phyloP scores from a whole-genome alignment of 2,329 filamentous ascomycete genomes.

The Xylaria sp. region DNA sequence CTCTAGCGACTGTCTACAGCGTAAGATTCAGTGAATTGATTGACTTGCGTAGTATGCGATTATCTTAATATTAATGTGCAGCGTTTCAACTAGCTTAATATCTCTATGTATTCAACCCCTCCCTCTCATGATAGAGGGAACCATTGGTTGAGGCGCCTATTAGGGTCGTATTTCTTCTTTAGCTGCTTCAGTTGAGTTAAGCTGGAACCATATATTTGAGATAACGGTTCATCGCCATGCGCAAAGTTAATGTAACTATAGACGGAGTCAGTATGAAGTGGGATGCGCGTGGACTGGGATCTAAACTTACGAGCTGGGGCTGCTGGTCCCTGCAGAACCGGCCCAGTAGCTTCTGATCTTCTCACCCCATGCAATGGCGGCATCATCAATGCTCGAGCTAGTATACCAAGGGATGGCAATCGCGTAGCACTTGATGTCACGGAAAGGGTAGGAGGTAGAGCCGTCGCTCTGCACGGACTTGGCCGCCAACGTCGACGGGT shows the following conservation, averaged over 20 bases:
- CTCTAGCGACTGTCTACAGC: background rate
- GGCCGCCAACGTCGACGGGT: slow-evolving; percentile 50
- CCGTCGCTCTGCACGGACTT: slow-evolving; percentile 30
- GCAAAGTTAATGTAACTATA: slow-evolving; percentile 51
- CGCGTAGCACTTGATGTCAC: slow-evolving; percentile 52
- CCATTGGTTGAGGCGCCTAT: slow-evolving; percentile 48
- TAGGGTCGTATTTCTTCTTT: slow-evolving; percentile 48
- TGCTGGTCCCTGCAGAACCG: slow-evolving; percentile 35
- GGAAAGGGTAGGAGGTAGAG: slow-evolving; percentile 45
- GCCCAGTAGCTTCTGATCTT: slow-evolving; percentile 49
- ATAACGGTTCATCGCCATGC: slow-evolving; percentile 48
- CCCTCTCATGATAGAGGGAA: slow-evolving; percentile 37
- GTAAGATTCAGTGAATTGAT: background rate
- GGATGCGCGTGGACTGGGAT: background rate
- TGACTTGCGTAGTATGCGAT: background rate
- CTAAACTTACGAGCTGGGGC: slow-evolving; percentile 40
- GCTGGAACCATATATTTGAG: slow-evolving; percentile 43
- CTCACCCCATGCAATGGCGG: slow-evolving; percentile 51
- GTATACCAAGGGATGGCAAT: slow-evolving; percentile 56
- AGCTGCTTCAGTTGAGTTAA: slow-evolving; percentile 44
- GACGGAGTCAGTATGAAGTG: slow-evolving; percentile 19
- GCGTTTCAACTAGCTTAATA: background rate
- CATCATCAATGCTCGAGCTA: slow-evolving; percentile 50
- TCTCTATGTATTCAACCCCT: background rate
- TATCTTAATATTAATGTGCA: slow-evolving; percentile 2